These are phyloP conservation scores for Colletotrichum viniferum DNA, from an alignment of 2,329 filamentous ascomycete genomes.

Conservation along the genomic window DNA sequence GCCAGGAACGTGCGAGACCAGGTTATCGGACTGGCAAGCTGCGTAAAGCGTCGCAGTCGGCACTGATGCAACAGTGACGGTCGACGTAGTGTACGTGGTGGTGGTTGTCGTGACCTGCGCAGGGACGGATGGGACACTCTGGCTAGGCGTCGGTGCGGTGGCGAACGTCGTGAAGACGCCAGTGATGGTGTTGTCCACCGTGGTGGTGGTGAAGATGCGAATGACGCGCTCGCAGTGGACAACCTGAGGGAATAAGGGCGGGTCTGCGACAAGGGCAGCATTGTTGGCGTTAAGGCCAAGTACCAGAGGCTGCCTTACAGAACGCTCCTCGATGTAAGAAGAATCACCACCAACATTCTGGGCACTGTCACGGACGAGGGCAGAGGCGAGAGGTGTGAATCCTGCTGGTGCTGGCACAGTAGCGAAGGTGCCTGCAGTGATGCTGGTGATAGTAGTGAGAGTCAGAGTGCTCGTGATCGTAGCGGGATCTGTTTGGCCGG, in stretches of 20 bases:
- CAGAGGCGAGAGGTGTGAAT: background rate
- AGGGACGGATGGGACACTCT: background rate
- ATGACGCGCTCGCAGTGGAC: conserved; percentile 10
- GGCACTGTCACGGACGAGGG: background rate
- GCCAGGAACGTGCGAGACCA: background rate
- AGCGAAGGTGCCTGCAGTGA: background rate
- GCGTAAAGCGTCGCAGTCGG: conserved; percentile 6
- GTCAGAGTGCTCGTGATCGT: background rate
- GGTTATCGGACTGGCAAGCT: conserved; percentile 8
- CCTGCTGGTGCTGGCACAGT: background rate
- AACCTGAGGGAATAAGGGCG: background rate
- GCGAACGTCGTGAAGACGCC: background rate
- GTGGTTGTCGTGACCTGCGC: background rate
- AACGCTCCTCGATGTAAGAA: background rate
- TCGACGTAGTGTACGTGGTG: background rate
- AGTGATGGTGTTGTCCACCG: background rate
- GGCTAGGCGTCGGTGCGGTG: background rate
- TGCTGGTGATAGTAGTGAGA: background rate
- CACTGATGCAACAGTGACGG: background rate
- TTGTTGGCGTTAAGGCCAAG: background rate
- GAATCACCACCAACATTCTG: background rate
- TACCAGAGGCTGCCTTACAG: background rate
- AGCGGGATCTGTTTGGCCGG: background rate
- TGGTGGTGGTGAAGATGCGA: conserved; percentile 2
- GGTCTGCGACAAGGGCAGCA: background rate